Base-by-base conservation (phyloP, 805 yeast species). In the Brettanomyces custersianus region DNA sequence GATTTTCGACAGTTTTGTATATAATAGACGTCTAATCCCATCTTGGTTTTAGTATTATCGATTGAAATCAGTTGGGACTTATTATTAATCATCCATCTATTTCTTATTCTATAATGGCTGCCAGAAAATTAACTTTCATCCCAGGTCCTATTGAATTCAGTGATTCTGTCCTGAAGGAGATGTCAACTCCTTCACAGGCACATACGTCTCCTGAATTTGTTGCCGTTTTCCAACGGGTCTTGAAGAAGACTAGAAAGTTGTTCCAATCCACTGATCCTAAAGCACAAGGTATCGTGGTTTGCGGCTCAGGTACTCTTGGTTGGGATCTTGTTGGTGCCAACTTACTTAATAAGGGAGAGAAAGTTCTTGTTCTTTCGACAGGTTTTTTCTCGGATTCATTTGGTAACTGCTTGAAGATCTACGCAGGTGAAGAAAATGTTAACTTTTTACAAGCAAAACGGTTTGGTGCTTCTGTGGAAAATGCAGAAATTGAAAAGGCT, bases 281-380 rank as follows among this genome's bases (percentile, higher is more conserved):
- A n/a, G 73, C 92, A 25, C 95, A 85, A 63, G 85, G 88, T 6
- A 68, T 83, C 41, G 83, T 90, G 12, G 54, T 90, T 39, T 70
- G 92, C 3, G 97, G 96, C 29, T 80, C 94, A 2, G 97, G 97
- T 39, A 86, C 96, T 16, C 68, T 88, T 29, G 97, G 97, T 25
- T 88, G 96, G 95, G 97, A 88, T 52, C 65, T 88, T 42, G 79
- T 75, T 29, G 94, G 80, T 19, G 70, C 94, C 23, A 88, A 90
- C 61, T 66, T 87, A 46, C 51, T 85, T 36, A 51, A 62, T 13
- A 66, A 70, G 2, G 78, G 76, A 38, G 95, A 87, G 40, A 70
- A 74, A 31, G 90, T 76, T 5, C 70, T 90, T 46, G 84, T 88
- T 20, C 68, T 90, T 42, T 79, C 92, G 38, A 87, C 97, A 10